Conservation (phyloP, 202 grass and related monocot species). For the Setaria viridis region DNA sequence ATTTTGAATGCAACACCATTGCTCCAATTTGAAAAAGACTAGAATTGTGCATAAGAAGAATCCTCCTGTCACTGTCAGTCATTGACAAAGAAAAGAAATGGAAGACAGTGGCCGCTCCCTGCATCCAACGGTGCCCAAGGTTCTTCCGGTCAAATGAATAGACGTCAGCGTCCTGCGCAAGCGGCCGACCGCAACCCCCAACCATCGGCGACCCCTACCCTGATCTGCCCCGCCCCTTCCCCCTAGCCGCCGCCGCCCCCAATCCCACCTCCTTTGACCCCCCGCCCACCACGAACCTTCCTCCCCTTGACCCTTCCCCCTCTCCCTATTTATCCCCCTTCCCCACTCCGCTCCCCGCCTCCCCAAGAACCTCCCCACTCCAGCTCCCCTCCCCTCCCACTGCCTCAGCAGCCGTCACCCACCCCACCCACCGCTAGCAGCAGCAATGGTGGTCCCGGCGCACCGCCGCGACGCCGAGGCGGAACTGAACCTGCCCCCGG, state of each 20-base stretch:
- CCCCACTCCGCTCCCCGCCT: background rate
- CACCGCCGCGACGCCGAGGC: constrained; percentile 62
- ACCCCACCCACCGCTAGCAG: background rate
- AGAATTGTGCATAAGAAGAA: background rate
- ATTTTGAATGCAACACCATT: background rate
- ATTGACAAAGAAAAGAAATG: background rate
- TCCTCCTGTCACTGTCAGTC: background rate
- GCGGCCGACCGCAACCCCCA: constrained; percentile 16
- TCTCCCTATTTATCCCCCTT: constrained; percentile 6
- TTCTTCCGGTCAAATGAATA: background rate
- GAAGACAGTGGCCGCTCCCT: background rate
- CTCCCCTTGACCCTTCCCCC: background rate
- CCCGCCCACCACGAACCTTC: constrained; percentile 2
- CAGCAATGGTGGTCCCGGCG: background rate
- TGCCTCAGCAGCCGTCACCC: background rate
- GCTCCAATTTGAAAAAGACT: background rate
- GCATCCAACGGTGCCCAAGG: constrained; percentile 12
- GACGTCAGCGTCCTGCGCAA: constrained; percentile 1
- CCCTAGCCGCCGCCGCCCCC: constrained; percentile 41
- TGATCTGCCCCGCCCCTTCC: too few species aligned
- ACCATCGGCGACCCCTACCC: background rate
- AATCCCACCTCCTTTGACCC: constrained; percentile 10
- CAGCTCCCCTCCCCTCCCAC: background rate
- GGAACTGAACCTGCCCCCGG: constrained; percentile 78
- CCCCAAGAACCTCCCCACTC: background rate